These are phyloP conservation scores for Eucalyptus regnans DNA, from an alignment of 345 rosid genomes.

Conservation along the genomic window DNA sequence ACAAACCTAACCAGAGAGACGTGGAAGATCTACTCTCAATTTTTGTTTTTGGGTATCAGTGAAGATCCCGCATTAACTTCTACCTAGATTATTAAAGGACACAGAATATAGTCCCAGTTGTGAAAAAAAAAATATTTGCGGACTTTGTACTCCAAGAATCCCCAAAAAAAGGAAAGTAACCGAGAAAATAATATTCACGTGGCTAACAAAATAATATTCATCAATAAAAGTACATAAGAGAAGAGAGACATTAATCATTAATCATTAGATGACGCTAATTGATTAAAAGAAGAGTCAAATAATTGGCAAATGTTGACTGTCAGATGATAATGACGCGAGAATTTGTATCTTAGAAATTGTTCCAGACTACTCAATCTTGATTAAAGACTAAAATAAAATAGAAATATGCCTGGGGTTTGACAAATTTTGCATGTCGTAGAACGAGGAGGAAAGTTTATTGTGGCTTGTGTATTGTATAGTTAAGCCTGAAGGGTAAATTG, in stretches of 20 bases:
- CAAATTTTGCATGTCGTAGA: neutral
- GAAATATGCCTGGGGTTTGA: neutral
- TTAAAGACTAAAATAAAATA: neutral
- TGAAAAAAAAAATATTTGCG: neutral
- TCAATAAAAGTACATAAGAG: neutral
- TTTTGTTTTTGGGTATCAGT: neutral
- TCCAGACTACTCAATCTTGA: neutral
- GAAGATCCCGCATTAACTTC: neutral
- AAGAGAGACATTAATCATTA: neutral
- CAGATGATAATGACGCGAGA: neutral
- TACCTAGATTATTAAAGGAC: neutral
- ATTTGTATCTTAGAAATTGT: neutral
- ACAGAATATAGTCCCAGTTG: neutral
- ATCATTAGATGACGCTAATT: neutral
- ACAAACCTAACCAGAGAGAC: neutral
- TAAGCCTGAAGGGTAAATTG: neutral
- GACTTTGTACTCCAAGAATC: neutral
- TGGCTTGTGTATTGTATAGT: neutral
- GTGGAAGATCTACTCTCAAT: neutral
- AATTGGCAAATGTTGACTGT: neutral
- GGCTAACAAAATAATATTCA: neutral
- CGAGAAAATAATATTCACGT: neutral
- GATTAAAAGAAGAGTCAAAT: neutral
- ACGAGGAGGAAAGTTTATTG: neutral
- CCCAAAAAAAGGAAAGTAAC: neutral